A percentile compares a stretch with the other conserved stretches of the same genome.
Conservation (phyloP, 129 eudicot genomes). For the Centaurea solstitialis region DNA sequence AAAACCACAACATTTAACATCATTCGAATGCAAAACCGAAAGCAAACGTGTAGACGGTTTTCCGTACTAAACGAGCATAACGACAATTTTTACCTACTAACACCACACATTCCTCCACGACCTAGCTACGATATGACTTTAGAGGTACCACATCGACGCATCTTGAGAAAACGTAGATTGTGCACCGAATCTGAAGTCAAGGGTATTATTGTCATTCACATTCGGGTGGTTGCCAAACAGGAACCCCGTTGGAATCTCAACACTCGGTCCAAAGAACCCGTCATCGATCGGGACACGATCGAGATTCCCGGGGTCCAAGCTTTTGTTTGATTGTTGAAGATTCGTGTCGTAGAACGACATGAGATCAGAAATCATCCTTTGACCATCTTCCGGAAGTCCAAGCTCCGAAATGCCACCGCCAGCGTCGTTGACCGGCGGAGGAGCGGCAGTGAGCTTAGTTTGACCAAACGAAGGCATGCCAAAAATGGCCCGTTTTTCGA, state of each 20-base stretch:
- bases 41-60: background rate
- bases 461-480: constrained; percentile 27
- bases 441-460: constrained; percentile 10
- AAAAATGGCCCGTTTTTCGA: constrained; percentile 23
- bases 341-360: constrained; percentile 56
- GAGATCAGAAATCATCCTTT: constrained; percentile 57
- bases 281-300: constrained; percentile 31
- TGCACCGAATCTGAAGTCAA: constrained; percentile 44
- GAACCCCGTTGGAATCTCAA: constrained; percentile 12
- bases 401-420: constrained; percentile 29
- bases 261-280: constrained; percentile 37
- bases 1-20: constrained; percentile 18
- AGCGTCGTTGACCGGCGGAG: constrained; percentile 24
- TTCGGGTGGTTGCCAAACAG: constrained; percentile 27
- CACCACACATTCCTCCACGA: background rate
- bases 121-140: constrained; percentile 5
- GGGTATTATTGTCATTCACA: constrained; percentile 29
- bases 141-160: constrained; percentile 38
- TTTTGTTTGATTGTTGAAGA: constrained; percentile 35
- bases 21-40: constrained; percentile 9
- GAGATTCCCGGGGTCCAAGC: constrained; percentile 19
- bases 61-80: constrained; percentile 20
- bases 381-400: constrained; percentile 68
- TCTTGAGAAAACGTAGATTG: constrained; percentile 37
- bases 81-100: background rate